Percentiles rank a stretch among this genome's conserved stretches.
Evolutionary conservation across 106 monocot genomes (phyloP).

Genomic region (Apostasia ramifera): DNA sequence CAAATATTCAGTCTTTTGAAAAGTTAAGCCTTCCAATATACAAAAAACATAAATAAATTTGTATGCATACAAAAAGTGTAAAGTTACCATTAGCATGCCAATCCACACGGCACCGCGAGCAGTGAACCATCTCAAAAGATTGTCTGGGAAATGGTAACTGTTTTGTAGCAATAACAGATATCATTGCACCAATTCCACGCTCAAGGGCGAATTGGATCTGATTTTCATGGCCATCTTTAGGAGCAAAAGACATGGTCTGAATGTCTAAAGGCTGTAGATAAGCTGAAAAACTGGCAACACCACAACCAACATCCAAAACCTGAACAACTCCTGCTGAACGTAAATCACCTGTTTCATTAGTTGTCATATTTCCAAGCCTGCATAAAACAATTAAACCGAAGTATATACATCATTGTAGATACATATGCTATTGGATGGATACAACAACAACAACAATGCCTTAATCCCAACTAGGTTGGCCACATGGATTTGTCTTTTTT

Average conservation of each 20-base stretch:
- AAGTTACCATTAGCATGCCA: conserved; percentile 96
- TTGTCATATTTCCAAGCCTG: conserved; percentile 96
- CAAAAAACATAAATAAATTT: no score
- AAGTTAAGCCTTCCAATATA: no score
- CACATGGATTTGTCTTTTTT: no score
- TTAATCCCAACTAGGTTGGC: no score
- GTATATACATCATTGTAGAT: no score
- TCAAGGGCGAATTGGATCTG: conserved; percentile 84
- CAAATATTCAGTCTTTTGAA: no score
- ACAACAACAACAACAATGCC: no score
- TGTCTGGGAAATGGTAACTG: conserved; percentile 74
- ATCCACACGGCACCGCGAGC: conserved; percentile 97
- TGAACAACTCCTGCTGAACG: conserved; percentile 73
- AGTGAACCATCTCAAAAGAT: conserved; percentile 99
- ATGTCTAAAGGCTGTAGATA: conserved; percentile 60
- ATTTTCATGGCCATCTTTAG: conserved; percentile 83
- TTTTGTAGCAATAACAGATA: conserved; percentile 76
- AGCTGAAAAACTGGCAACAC: conserved; percentile 81
- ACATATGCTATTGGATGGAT: no score
- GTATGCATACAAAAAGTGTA: neutral
- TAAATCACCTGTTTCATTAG: conserved; percentile 74
- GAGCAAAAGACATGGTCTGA: conserved; percentile 78
- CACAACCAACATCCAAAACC: conserved; percentile 89
- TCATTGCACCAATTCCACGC: conserved; percentile 74
- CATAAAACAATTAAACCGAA: conserved; percentile 12